phyloP scores from a whole-genome alignment of 768 basidiomycete genomes.

The Hypholoma sublateritium region DNA sequence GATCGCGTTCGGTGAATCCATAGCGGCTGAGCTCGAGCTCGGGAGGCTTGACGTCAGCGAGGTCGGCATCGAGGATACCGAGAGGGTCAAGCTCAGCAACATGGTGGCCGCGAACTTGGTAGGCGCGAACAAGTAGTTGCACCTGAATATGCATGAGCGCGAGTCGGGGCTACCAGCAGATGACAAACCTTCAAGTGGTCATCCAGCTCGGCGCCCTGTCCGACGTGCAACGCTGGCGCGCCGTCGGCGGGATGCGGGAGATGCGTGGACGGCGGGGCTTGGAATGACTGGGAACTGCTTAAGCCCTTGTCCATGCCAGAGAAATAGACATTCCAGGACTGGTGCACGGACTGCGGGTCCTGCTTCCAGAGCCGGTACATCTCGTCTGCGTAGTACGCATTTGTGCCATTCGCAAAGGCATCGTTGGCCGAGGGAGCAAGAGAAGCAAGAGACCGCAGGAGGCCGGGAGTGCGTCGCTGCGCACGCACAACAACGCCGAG shows the following conservation, averaged over 20 bases:
- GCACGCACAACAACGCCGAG: slow-evolving; percentile 1
- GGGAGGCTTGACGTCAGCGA: slow-evolving; percentile 73
- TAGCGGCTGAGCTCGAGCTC: slow-evolving; percentile 94
- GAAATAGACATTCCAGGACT: slow-evolving; percentile 95
- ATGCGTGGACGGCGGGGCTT: slow-evolving; percentile 68
- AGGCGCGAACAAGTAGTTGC: slow-evolving; percentile 96
- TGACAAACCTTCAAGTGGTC: slow-evolving; percentile 87
- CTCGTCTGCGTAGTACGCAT: slow-evolving; percentile 93
- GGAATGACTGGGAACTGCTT: slow-evolving; percentile 76
- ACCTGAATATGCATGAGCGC: slow-evolving; percentile 51
- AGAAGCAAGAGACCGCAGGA: slow-evolving; percentile 11
- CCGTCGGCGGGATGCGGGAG: slow-evolving; percentile 76
- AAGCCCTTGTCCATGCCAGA: slow-evolving; percentile 89
- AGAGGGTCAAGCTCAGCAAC: slow-evolving; percentile 95
- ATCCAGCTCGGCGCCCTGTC: slow-evolving; percentile 76
- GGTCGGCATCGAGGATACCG: slow-evolving; percentile 88
- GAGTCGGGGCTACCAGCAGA: background rate
- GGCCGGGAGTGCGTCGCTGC: background rate
- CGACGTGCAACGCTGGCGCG: slow-evolving; percentile 70
- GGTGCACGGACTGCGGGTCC: slow-evolving; percentile 90
- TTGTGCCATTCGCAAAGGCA: slow-evolving; percentile 90
- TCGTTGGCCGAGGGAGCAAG: slow-evolving; percentile 70
- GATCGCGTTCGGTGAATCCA: slow-evolving; percentile 91
- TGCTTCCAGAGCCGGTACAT: slow-evolving; percentile 94
- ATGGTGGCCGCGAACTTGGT: slow-evolving; percentile 98